Evolutionary conservation across 768 basidiomycete species (phyloP).

Genomic region (Inosperma sp.): DNA sequence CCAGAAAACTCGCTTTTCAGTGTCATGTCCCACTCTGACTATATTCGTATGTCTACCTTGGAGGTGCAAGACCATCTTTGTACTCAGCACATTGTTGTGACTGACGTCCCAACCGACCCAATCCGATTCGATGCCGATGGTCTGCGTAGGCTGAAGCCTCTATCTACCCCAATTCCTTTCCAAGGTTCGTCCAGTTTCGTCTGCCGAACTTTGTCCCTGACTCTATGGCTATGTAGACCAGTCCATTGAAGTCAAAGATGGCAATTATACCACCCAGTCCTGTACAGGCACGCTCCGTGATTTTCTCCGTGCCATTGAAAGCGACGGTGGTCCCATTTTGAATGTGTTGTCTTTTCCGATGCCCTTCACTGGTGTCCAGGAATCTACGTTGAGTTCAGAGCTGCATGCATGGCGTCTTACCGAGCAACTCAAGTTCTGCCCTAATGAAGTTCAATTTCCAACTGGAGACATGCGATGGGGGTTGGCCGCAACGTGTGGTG

Average conservation of each 20-base stretch:
- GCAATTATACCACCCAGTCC: neutral
- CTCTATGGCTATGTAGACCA: neutral
- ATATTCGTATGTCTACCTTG: neutral
- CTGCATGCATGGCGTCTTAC: neutral
- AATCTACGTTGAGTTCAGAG: neutral
- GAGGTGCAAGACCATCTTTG: neutral
- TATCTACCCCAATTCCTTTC: neutral
- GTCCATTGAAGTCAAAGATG: neutral
- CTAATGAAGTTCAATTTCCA: neutral
- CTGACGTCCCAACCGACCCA: too few species aligned
- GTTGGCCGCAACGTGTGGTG: constrained; percentile 12
- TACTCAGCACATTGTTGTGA: neutral
- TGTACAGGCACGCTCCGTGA: neutral
- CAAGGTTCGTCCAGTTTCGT: neutral
- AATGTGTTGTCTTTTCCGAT: neutral
- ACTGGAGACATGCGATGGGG: constrained; percentile 16
- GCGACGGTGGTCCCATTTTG: neutral
- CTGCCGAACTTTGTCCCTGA: too few species aligned
- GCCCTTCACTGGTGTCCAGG: neutral
- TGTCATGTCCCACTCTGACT: neutral
- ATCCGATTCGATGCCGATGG: neutral
- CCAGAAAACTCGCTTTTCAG: neutral
- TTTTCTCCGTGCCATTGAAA: neutral
- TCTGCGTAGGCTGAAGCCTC: neutral
- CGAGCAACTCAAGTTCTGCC: neutral